Evolutionary conservation across 225 moss, liverwort and hornwort genomes (phyloP).

Genomic region (Neckera pumila): DNA sequence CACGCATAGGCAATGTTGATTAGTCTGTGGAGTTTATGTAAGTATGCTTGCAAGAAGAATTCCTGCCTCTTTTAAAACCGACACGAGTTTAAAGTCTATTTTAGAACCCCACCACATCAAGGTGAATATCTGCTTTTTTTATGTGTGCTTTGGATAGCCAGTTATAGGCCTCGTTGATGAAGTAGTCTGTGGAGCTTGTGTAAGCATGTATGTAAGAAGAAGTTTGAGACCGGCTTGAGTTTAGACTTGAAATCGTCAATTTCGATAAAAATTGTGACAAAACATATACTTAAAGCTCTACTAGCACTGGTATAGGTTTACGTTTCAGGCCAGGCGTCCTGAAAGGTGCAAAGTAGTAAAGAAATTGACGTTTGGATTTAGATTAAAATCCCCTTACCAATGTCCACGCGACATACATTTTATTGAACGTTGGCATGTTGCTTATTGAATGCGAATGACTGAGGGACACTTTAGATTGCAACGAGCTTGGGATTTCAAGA

Average conservation of each 20-base stretch:
- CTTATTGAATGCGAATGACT: neutral
- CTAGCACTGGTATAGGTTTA: neutral
- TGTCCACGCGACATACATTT: neutral
- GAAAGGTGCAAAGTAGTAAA: neutral
- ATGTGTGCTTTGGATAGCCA: neutral
- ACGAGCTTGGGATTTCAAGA: neutral
- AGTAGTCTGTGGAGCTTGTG: neutral
- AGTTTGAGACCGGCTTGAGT: neutral
- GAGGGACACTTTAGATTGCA: neutral
- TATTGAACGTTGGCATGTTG: neutral
- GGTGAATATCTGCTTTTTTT: neutral
- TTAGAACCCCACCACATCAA: neutral
- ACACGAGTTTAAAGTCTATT: neutral
- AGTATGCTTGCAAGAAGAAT: neutral
- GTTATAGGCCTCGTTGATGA: neutral
- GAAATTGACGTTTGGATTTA: neutral
- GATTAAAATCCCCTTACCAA: neutral
- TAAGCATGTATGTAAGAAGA: neutral
- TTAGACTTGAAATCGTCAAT: neutral
- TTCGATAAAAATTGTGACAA: neutral
- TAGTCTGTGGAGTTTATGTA: neutral
- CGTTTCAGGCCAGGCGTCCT: neutral
- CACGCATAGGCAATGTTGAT: neutral
- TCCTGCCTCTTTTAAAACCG: neutral
- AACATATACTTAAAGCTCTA: neutral